Evolutionary conservation across 257 asterid genomes (phyloP).

Genomic region (Leonotis leonurus): DNA sequence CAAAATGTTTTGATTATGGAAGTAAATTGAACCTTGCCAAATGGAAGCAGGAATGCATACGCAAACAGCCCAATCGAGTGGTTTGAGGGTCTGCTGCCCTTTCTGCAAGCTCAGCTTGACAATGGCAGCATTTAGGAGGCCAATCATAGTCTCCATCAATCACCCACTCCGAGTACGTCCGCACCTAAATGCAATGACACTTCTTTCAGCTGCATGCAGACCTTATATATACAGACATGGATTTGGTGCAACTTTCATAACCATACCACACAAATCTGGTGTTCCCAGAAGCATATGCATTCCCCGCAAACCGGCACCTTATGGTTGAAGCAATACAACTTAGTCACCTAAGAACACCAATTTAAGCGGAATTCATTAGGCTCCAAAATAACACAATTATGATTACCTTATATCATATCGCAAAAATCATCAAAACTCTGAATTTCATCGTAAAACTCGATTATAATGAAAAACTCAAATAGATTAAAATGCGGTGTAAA

Average conservation of each 20-base stretch:
- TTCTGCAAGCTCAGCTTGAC: slow-evolving; percentile 71
- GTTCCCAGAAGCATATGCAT: slow-evolving; percentile 91
- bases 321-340: slow-evolving; percentile 95
- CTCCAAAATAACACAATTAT: neutral
- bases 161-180: slow-evolving; percentile 93
- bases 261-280: slow-evolving; percentile 90
- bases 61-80: slow-evolving; percentile 94
- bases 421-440: neutral
- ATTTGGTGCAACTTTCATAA: neutral
- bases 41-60: slow-evolving; percentile 39
- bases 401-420: neutral
- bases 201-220: neutral
- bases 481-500: neutral
- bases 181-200: slow-evolving; percentile 35
- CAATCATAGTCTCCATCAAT: slow-evolving; percentile 96
- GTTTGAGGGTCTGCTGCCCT: slow-evolving; percentile 54
- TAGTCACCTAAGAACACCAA: slow-evolving; percentile 63
- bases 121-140: slow-evolving; percentile 91
- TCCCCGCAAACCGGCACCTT: slow-evolving; percentile 96
- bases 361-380: slow-evolving; percentile 12
- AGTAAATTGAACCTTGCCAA: no score
- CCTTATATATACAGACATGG: neutral
- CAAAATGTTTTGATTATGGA: no score
- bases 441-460: neutral
- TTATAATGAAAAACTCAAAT: neutral